phyloP scores from a whole-genome alignment of 192 early-diverging fungal genomes.

The Podila verticillata region DNA sequence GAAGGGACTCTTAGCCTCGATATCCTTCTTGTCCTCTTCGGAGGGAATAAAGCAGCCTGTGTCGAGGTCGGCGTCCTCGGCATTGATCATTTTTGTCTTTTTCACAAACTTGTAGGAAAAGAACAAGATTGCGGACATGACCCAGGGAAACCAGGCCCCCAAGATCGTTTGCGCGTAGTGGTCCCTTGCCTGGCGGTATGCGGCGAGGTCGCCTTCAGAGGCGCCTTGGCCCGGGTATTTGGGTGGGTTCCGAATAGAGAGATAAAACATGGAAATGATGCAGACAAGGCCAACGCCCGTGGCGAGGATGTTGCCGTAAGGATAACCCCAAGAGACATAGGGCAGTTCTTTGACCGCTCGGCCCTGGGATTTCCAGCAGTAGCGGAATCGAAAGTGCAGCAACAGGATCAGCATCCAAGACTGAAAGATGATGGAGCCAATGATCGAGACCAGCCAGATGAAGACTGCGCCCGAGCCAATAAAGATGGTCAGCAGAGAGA shows the following conservation, averaged over 20 bases:
- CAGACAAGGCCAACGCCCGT: conserved; percentile 71
- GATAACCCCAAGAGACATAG: conserved; percentile 59
- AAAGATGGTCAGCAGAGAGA: conserved; percentile 70
- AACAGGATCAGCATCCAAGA: conserved; percentile 88
- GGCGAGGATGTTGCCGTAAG: conserved; percentile 66
- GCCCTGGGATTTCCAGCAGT: conserved; percentile 79
- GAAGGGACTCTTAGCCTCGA: conserved; percentile 16
- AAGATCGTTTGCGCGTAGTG: conserved; percentile 21
- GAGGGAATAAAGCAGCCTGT: conserved; percentile 55
- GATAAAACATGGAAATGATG: conserved; percentile 63
- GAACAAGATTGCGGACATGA: conserved; percentile 54
- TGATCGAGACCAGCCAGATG: conserved; percentile 68
- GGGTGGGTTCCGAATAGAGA: conserved; percentile 61
- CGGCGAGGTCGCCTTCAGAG: not conserved
- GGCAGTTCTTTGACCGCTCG: conserved; percentile 68
- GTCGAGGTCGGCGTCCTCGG: conserved; percentile 69
- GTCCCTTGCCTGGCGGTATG: not conserved
- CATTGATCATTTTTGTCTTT: conserved; percentile 61
- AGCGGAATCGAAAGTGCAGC: conserved; percentile 87
- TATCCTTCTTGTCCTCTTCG: conserved; percentile 22
- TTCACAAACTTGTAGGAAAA: conserved; percentile 59
- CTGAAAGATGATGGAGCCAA: conserved; percentile 80
- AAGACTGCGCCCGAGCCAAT: conserved; percentile 80
- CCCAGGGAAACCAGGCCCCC: conserved; percentile 47
- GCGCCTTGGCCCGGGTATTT: conserved; percentile 41